A percentile compares a stretch with the other conserved stretches of the same genome.
phyloP scores from a whole-genome alignment of 1,139 yeast species.

The Protomyces gravidus region DNA sequence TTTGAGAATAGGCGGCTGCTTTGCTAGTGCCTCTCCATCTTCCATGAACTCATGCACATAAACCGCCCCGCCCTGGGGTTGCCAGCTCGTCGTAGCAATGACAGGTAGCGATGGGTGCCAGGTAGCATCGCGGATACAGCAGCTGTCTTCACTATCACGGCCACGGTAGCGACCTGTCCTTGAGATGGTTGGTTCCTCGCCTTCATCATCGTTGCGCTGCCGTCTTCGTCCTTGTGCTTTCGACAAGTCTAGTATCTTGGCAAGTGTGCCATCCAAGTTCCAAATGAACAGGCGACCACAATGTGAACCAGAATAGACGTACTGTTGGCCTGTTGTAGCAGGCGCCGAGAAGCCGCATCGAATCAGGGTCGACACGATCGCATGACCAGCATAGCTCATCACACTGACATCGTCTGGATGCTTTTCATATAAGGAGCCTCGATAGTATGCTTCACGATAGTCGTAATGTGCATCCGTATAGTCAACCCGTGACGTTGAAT shows the following conservation, averaged over 20 bases:
- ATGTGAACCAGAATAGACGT: conserved; percentile 40
- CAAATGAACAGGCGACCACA: conserved; percentile 40
- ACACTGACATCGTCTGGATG: conserved; percentile 39
- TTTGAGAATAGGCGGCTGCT: background rate
- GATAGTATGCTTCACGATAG: conserved; percentile 37
- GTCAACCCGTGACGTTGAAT: conserved; percentile 18
- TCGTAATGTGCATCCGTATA: conserved; percentile 36
- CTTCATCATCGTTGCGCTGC: conserved; percentile 3
- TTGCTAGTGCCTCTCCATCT: background rate
- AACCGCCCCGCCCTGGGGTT: conserved; percentile 33
- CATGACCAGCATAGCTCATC: conserved; percentile 40
- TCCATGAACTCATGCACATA: conserved; percentile 32
- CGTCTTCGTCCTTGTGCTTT: background rate
- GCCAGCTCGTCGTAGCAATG: conserved; percentile 35
- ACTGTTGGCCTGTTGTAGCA: conserved; percentile 38
- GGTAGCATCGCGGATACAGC: conserved; percentile 35
- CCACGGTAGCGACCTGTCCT: conserved; percentile 27
- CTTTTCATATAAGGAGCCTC: conserved; percentile 35
- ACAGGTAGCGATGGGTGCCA: conserved; percentile 36
- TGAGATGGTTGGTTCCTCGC: conserved; percentile 1
- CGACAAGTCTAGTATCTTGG: conserved; percentile 29
- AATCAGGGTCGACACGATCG: conserved; percentile 39
- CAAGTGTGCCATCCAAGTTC: conserved; percentile 39
- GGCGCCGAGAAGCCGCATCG: conserved; percentile 41
- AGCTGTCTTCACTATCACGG: background rate